Percentiles rank a stretch among this genome's conserved stretches.
Evolutionary conservation across 169 alveolate species (phyloP).

Genomic region (Amoebophrya sp.): DNA sequence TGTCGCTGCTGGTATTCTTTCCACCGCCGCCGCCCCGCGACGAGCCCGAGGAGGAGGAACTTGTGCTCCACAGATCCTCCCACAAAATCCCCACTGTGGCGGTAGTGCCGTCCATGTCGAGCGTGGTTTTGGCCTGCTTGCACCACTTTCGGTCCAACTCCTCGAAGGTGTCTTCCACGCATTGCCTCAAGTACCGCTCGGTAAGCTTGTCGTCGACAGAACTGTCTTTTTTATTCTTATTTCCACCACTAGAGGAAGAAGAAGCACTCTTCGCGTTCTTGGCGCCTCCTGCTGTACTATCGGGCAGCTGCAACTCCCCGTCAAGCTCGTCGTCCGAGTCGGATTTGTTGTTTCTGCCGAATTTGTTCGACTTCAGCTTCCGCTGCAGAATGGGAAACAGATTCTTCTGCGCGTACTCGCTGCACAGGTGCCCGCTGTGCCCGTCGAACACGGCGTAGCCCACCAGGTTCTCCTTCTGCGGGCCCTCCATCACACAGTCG

Average conservation of each 20-base stretch:
- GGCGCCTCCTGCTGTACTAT: too few species aligned
- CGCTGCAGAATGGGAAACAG: not conserved
- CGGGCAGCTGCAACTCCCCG: too few species aligned
- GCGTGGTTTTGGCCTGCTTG: not conserved
- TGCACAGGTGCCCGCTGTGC: not conserved
- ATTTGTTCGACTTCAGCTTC: not conserved
- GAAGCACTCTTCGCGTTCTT: too few species aligned
- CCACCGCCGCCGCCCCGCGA: too few species aligned
- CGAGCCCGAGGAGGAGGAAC: too few species aligned
- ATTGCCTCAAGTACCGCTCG: not conserved
- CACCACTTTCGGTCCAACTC: not conserved
- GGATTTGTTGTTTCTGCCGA: too few species aligned
- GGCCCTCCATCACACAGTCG: not conserved
- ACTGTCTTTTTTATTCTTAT: too few species aligned
- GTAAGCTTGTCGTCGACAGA: not conserved
- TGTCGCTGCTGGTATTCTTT: too few species aligned
- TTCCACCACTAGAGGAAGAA: too few species aligned
- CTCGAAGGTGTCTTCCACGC: not conserved
- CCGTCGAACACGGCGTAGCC: slow-evolving; percentile 24
- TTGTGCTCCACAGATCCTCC: not conserved
- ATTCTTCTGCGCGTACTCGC: not conserved
- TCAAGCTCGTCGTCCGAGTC: too few species aligned
- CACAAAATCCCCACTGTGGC: not conserved
- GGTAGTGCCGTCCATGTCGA: not conserved
- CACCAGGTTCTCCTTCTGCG: not conserved